phyloP scores from a whole-genome alignment of 2,329 filamentous ascomycete species.

The Trichothecium roseum region DNA sequence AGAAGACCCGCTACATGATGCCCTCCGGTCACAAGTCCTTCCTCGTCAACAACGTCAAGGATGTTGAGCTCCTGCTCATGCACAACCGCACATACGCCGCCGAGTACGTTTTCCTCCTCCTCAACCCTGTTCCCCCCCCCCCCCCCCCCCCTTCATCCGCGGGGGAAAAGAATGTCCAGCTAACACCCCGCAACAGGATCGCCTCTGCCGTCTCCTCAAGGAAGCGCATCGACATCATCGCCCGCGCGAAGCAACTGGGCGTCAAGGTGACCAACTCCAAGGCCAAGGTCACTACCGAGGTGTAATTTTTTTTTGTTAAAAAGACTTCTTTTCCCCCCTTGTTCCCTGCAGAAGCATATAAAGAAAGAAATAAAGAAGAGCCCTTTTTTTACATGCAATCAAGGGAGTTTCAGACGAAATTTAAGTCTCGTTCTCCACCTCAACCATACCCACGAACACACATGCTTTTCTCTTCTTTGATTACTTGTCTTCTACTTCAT shows the following conservation, averaged over 20 bases:
- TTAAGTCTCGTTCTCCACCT: too few species aligned
- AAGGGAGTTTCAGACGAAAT: too few species aligned
- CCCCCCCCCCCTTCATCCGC: too few species aligned
- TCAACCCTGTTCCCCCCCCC: background rate
- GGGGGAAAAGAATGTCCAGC: slow-evolving; percentile 9
- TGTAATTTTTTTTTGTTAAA: slow-evolving; percentile 39
- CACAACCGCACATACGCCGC: slow-evolving; percentile 99
- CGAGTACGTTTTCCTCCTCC: slow-evolving; percentile 58
- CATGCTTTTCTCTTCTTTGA: too few species aligned
- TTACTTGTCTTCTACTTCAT: too few species aligned
- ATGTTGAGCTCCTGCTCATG: slow-evolving; percentile 97
- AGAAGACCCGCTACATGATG: slow-evolving; percentile 98
- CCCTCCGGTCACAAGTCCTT: slow-evolving; percentile 99
- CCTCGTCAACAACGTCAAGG: slow-evolving; percentile 93
- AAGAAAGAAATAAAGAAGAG: too few species aligned
- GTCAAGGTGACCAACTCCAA: slow-evolving; percentile 99
- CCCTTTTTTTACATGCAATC: too few species aligned
- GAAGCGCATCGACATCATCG: slow-evolving; percentile 97
- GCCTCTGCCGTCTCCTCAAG: slow-evolving; percentile 94
- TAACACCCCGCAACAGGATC: slow-evolving; percentile 58
- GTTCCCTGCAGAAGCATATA: too few species aligned
- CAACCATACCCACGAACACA: too few species aligned
- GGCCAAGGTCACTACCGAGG: slow-evolving; percentile 96
- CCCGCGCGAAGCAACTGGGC: slow-evolving; percentile 93
- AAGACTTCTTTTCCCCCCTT: too few species aligned